Evolutionary conservation across 2,329 filamentous ascomycete species (phyloP), one percentile per base, ranked within the genome.

Genomic region (Penicillium capsulatum): DNA sequence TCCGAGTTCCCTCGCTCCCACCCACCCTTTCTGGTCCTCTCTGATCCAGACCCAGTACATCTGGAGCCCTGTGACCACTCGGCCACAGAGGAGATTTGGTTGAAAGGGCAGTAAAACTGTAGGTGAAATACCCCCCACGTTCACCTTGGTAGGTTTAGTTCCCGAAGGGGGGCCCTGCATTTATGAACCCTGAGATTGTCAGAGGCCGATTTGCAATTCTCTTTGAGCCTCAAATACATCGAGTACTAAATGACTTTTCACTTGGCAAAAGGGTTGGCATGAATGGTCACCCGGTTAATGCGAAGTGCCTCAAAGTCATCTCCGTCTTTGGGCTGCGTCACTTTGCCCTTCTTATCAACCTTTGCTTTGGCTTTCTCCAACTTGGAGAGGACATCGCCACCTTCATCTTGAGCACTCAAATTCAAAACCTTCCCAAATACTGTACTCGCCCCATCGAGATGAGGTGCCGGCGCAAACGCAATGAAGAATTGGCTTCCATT

Each of bases 401-500:
- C 66, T 47, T 71, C 73, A 59, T 73, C 72, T 27, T 58, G 64
- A 20, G 53, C 58, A 34, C 47, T 63, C 45, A 65, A 36, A 36
- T 66, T 67, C 48, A 83, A 60, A 13, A 83, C 70, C 48, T 76
- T 73, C 10, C 80, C 80, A 63, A 83, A 83, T 2, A 82, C 78
- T 0, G 80, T 81, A 54, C 82, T 83, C 57, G 80, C 77, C 6
- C 80, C 80, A 58, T 83, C 80, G 24, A 83, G 61, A 69, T 83
- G 80, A 38, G 78, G 71, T 10, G 79, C 77, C 2, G 78, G 65
- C 15, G 74, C 77, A 54, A 80, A 76, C 0, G 75, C 77, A 32
- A 83, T 70, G 60, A 82, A 83, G 64, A 83, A 83, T 55, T 83
- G 80, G 39, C 73, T 76, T 0, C 75, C 76, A 47, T 80, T 80